Percentiles rank a stretch among this genome's conserved stretches.
Evolutionary conservation across 1,139 yeast genomes (phyloP).

Genomic region (Hemisphaericaspora xylanilytica): DNA sequence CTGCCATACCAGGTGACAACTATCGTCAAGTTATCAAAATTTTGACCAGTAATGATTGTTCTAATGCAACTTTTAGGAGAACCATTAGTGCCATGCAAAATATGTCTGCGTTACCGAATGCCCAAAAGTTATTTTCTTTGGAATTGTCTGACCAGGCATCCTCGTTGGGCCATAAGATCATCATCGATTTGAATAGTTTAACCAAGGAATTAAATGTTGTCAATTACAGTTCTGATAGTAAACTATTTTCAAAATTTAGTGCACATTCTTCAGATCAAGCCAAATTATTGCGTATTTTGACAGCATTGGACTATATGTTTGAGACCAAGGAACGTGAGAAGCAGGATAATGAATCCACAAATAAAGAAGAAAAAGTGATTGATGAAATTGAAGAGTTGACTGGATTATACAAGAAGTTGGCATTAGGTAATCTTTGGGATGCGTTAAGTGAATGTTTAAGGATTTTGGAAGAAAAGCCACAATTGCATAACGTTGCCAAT

Average conservation of each 20-base stretch:
- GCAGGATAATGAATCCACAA: slow-evolving; percentile 10
- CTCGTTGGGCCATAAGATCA: slow-evolving; percentile 54
- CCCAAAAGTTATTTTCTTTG: slow-evolving; percentile 62
- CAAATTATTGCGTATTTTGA: slow-evolving; percentile 74
- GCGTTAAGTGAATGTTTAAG: slow-evolving; percentile 77
- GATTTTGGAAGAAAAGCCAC: slow-evolving; percentile 50
- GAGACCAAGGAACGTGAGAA: slow-evolving; percentile 38
- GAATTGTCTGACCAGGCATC: slow-evolving; percentile 72
- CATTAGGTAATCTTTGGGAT: slow-evolving; percentile 82
- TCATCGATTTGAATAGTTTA: slow-evolving; percentile 55
- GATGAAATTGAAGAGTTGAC: slow-evolving; percentile 51
- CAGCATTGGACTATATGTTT: slow-evolving; percentile 85
- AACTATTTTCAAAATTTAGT: slow-evolving; percentile 64
- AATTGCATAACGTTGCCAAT: slow-evolving; percentile 67
- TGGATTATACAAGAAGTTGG: slow-evolving; percentile 62
- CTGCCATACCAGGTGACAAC: slow-evolving; percentile 63
- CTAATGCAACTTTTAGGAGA: slow-evolving; percentile 82
- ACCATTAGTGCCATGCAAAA: slow-evolving; percentile 83
- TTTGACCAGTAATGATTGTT: slow-evolving; percentile 81
- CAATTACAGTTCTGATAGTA: slow-evolving; percentile 50
- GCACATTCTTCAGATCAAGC: slow-evolving; percentile 87
- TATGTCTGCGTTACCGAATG: slow-evolving; percentile 59
- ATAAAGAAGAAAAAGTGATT: slow-evolving; percentile 12
- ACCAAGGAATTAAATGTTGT: slow-evolving; percentile 42
- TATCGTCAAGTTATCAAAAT: slow-evolving; percentile 65